Percentiles rank a stretch among this genome's conserved stretches.
Evolutionary conservation across 768 basidiomycete genomes (phyloP).

Genomic region (Collybia nuda): DNA sequence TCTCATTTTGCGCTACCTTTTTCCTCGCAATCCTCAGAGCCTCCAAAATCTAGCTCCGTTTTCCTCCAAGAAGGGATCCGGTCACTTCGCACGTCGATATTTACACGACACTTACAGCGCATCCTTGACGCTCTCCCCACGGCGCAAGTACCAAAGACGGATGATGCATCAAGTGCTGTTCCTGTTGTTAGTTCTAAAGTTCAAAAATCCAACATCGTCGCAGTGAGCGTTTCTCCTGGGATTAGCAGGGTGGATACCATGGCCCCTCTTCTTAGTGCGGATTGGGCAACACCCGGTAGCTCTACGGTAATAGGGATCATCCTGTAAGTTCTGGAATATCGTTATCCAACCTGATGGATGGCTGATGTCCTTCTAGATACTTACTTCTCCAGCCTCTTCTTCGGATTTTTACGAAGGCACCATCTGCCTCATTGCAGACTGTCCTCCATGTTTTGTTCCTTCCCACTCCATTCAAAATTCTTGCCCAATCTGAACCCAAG

Average conservation of each 20-base stretch:
- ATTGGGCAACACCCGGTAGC: conserved; percentile 35
- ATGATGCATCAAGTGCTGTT: conserved; percentile 30
- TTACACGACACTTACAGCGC: conserved; percentile 81
- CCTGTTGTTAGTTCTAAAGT: conserved; percentile 36
- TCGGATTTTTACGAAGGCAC: conserved; percentile 68
- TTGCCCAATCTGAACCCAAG: conserved; percentile 24
- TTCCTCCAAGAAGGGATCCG: conserved; percentile 65
- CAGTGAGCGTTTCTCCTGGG: conserved; percentile 74
- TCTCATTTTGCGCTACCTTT: conserved; percentile 27
- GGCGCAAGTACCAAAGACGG: conserved; percentile 49
- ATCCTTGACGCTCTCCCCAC: conserved; percentile 81
- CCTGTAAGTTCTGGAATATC: conserved; percentile 39
- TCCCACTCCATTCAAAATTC: conserved; percentile 73
- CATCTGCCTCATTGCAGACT: conserved; percentile 63
- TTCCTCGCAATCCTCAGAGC: conserved; percentile 13
- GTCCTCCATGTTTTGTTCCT: conserved; percentile 82
- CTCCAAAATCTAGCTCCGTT: conserved; percentile 25
- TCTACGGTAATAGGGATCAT: conserved; percentile 41
- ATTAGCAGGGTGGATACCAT: conserved; percentile 72
- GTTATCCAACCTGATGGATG: neutral
- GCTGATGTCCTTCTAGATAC: conserved; percentile 46
- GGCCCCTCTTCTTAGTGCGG: conserved; percentile 51
- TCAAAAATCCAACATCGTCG: conserved; percentile 74
- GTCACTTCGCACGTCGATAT: conserved; percentile 58
- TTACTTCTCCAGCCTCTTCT: conserved; percentile 65